phyloP scores from a whole-genome alignment of 495 filamentous ascomycete genomes.

The Penicillium canariense region DNA sequence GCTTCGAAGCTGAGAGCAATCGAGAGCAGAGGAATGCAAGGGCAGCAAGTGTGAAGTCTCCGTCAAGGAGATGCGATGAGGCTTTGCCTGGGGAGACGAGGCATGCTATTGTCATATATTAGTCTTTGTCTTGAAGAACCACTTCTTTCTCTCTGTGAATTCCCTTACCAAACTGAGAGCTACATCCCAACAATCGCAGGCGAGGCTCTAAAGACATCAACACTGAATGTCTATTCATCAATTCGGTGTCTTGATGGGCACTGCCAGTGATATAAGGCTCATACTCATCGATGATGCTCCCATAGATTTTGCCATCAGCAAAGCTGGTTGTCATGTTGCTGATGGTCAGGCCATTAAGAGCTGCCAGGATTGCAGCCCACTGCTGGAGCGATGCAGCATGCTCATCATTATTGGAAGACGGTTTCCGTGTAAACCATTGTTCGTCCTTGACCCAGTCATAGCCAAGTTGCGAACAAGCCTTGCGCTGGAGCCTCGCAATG shows the following conservation, averaged over 20 bases:
- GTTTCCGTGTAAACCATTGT: conserved; percentile 13
- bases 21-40: conserved; percentile 64
- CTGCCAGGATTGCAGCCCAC: conserved; percentile 54
- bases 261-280: conserved; percentile 33
- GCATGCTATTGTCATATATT: conserved; percentile 22
- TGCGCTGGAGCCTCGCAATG: conserved; percentile 40
- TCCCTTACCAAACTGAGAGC: conserved; percentile 46
- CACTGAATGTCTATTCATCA: not conserved
- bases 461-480: conserved; percentile 23
- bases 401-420: conserved; percentile 27
- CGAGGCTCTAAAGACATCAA: conserved; percentile 25
- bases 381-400: conserved; percentile 45
- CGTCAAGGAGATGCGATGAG: conserved; percentile 39
- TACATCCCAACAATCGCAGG: conserved; percentile 36
- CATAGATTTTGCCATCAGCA: conserved; percentile 55
- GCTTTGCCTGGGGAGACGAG: conserved; percentile 35
- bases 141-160: not conserved
- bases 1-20: conserved; percentile 51
- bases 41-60: conserved; percentile 51
- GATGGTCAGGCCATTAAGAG: conserved; percentile 45
- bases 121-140: not conserved
- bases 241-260: not conserved
- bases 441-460: conserved; percentile 13
- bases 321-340: conserved; percentile 61
- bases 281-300: conserved; percentile 60